Conservation (phyloP, 1,139 yeast genomes). For the Hemisphaericaspora xylofermentans region DNA sequence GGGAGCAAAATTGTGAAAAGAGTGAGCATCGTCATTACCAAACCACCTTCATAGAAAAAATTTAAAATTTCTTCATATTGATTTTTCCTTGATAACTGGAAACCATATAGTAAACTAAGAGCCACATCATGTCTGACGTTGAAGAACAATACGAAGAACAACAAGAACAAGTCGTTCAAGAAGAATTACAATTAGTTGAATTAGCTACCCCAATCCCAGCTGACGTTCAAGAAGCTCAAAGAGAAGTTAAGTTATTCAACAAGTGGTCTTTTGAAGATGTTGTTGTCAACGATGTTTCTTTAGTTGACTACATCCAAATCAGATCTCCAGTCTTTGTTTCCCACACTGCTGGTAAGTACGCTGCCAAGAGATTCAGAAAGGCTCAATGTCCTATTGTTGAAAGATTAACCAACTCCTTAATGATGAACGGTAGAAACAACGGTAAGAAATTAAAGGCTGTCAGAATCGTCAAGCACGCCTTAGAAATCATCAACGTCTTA, state of each 20-base stretch:
- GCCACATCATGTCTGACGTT: constrained; percentile 47
- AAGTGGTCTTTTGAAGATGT: constrained; percentile 99
- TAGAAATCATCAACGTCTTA: constrained; percentile 95
- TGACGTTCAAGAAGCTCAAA: constrained; percentile 94
- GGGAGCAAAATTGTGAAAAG: background rate
- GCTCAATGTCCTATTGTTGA: constrained; percentile 99
- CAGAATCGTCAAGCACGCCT: constrained; percentile 98
- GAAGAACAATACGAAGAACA: constrained; percentile 45
- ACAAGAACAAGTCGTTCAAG: constrained; percentile 57
- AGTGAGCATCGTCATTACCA: constrained; percentile 1
- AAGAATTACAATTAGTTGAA: constrained; percentile 78
- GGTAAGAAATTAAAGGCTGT: constrained; percentile 99
- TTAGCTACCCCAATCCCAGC: constrained; percentile 95
- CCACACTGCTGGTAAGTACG: constrained; percentile 99
- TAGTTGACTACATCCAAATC: constrained; percentile 97
- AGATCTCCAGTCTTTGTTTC: constrained; percentile 97
- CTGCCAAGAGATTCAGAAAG: constrained; percentile 99
- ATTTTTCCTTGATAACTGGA: constrained; percentile 2
- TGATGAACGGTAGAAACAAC: constrained; percentile 99
- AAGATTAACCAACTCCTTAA: constrained; percentile 99
- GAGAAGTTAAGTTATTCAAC: constrained; percentile 97
- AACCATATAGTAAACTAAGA: constrained; percentile 1
- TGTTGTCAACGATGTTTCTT: constrained; percentile 95
- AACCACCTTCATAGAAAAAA: constrained; percentile 5
- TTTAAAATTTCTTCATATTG: constrained; percentile 3